Conservation (phyloP, 179 eudicot genomes). For the Silene coronaria region DNA sequence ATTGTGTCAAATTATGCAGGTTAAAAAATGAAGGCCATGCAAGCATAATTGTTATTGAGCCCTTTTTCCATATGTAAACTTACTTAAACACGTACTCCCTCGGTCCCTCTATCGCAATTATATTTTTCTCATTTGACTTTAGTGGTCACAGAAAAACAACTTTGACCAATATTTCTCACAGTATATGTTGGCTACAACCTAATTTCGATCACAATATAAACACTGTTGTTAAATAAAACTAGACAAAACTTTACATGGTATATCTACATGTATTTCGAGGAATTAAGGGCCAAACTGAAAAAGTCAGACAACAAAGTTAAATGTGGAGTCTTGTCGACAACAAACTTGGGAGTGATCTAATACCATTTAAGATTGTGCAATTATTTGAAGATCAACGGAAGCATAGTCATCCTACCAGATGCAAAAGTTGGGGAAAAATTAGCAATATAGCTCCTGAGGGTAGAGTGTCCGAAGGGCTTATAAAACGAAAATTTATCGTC, state of each 20-base stretch:
- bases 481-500: neutral
- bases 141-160: neutral
- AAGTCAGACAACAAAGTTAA: neutral
- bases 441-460: no score
- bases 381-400: neutral
- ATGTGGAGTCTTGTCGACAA: neutral
- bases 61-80: neutral
- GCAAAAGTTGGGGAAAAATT: no score
- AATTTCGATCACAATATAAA: neutral
- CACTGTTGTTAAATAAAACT: neutral
- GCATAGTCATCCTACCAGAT: no score
- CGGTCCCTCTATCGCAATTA: neutral
- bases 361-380: neutral
- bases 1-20: conserved; percentile 8
- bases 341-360: neutral
- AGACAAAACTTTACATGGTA: neutral
- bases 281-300: neutral
- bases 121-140: neutral
- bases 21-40: conserved; percentile 1
- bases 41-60: neutral
- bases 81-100: neutral
- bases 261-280: neutral
- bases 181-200: neutral
- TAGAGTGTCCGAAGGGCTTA: no score
- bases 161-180: neutral